Percentiles rank a stretch among this genome's conserved stretches.
Conservation (phyloP, 208 protist species). For the Leishmania mexicana region DNA sequence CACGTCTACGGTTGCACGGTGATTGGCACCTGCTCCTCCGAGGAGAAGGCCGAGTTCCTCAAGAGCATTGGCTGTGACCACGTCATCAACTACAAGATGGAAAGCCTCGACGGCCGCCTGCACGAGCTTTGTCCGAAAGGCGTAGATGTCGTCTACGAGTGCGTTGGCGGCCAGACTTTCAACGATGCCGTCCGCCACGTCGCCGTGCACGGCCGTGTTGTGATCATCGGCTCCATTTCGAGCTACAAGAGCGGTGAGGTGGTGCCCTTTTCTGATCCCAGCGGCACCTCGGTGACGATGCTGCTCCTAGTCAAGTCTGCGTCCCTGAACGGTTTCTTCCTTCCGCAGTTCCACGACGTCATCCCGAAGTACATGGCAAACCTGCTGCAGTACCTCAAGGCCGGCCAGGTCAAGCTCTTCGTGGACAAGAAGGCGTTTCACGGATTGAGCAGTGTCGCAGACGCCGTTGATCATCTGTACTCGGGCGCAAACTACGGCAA, state of each 20-base stretch:
- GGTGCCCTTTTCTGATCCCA: slow-evolving; percentile 32
- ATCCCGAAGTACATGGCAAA: slow-evolving; percentile 31
- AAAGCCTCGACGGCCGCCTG: slow-evolving; percentile 55
- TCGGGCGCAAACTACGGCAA: slow-evolving; percentile 70
- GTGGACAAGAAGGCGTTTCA: slow-evolving; percentile 57
- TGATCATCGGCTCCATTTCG: slow-evolving; percentile 82
- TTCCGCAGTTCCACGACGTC: slow-evolving; percentile 34
- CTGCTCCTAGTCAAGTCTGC: slow-evolving; percentile 33
- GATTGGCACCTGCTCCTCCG: slow-evolving; percentile 84
- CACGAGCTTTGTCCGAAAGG: slow-evolving; percentile 64
- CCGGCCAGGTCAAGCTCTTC: slow-evolving; percentile 20
- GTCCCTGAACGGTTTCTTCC: slow-evolving; percentile 58
- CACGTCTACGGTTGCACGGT: slow-evolving; percentile 78
- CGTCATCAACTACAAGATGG: slow-evolving; percentile 85
- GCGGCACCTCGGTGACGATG: slow-evolving; percentile 22
- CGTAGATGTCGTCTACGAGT: slow-evolving; percentile 87
- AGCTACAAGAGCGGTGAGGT: slow-evolving; percentile 54
- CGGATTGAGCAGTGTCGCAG: slow-evolving; percentile 57
- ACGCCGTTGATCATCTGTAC: slow-evolving; percentile 79
- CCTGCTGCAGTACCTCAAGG: slow-evolving; percentile 32
- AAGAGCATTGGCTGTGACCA: slow-evolving; percentile 79
- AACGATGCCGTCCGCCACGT: slow-evolving; percentile 70
- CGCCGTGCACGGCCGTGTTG: slow-evolving; percentile 61
- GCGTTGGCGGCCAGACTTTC: slow-evolving; percentile 81
- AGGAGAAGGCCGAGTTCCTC: slow-evolving; percentile 74